Conservation (phyloP, 2,329 filamentous ascomycete genomes). For the Aspergillus sp. region DNA sequence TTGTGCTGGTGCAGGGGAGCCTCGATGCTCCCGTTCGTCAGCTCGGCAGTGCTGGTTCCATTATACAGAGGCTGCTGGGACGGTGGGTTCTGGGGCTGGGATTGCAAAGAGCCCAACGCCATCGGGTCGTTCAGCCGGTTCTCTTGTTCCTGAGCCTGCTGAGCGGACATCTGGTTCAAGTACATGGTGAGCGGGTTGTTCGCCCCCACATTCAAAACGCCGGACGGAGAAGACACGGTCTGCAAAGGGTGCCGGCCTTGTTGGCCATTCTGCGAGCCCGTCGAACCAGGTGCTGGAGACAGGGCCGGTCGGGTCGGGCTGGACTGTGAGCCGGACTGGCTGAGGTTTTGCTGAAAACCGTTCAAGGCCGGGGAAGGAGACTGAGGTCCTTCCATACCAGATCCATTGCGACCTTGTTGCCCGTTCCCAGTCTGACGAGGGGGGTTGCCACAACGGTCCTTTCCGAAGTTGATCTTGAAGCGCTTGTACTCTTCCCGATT, state of each 20-base stretch:
- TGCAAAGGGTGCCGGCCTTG: conserved; percentile 59
- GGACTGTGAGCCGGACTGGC: conserved; percentile 55
- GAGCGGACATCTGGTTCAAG: conserved; percentile 68
- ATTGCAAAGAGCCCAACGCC: conserved; percentile 45
- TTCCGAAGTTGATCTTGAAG: conserved; percentile 99
- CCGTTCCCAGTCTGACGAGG: conserved; percentile 77
- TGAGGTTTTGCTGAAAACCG: conserved; percentile 54
- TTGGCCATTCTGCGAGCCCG: conserved; percentile 54
- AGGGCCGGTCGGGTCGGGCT: conserved; percentile 58
- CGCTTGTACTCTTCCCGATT: conserved; percentile 94
- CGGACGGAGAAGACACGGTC: conserved; percentile 56
- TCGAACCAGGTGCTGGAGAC: conserved; percentile 54
- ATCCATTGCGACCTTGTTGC: conserved; percentile 63
- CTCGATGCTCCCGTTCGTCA: conserved; percentile 53
- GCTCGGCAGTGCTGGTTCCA: conserved; percentile 65
- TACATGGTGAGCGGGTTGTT: conserved; percentile 94
- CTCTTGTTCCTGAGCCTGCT: conserved; percentile 65
- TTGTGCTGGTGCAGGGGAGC: conserved; percentile 52
- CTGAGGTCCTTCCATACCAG: conserved; percentile 50
- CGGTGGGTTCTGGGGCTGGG: conserved; percentile 63
- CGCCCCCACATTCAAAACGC: conserved; percentile 72
- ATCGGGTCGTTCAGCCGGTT: conserved; percentile 43
- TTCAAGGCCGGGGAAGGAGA: conserved; percentile 56
- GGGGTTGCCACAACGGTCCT: conserved; percentile 95
- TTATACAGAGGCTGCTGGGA: conserved; percentile 82